phyloP scores from a whole-genome alignment of 2,329 filamentous ascomycete species.

The Intubia oerlemansii region DNA sequence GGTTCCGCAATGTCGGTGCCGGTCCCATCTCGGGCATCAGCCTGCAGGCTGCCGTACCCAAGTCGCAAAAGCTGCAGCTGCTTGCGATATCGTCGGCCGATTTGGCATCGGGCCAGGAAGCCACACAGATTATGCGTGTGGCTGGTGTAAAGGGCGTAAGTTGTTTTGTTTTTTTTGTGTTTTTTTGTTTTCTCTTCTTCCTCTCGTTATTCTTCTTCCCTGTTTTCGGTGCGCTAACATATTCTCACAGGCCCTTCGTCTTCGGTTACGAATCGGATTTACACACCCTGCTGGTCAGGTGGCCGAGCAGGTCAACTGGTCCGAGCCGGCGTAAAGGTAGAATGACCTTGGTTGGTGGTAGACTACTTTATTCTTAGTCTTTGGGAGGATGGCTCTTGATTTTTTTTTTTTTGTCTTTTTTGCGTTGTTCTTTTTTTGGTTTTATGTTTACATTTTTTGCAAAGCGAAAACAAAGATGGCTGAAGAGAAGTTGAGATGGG shows the following conservation, averaged over 20 bases:
- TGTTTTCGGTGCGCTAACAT: no score
- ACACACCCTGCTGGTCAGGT: constrained; percentile 48
- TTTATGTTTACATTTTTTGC: no score
- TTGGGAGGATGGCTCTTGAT: no score
- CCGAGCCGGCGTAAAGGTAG: constrained; percentile 54
- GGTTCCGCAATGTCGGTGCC: constrained; percentile 61
- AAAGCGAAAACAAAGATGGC: constrained; percentile 1
- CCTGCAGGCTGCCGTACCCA: constrained; percentile 86
- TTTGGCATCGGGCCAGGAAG: constrained; percentile 56
- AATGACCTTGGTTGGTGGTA: no score
- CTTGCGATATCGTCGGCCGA: constrained; percentile 73
- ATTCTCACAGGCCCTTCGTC: constrained; percentile 47
- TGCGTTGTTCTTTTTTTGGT: constrained; percentile 1
- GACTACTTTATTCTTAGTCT: not conserved
- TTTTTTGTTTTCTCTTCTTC: no score
- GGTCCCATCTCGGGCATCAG: constrained; percentile 51
- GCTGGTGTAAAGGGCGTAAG: constrained; percentile 73
- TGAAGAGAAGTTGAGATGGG: no score
- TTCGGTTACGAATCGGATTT: constrained; percentile 73
- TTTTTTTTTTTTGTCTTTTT: not conserved
- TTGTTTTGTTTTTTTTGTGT: constrained; percentile 12
- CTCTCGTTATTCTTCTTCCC: no score
- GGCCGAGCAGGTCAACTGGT: constrained; percentile 92
- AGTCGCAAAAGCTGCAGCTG: constrained; percentile 83
- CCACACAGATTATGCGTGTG: constrained; percentile 79